phyloP scores from a whole-genome alignment of 352 stramenopile genomes.

The Phytophthora sp. region DNA sequence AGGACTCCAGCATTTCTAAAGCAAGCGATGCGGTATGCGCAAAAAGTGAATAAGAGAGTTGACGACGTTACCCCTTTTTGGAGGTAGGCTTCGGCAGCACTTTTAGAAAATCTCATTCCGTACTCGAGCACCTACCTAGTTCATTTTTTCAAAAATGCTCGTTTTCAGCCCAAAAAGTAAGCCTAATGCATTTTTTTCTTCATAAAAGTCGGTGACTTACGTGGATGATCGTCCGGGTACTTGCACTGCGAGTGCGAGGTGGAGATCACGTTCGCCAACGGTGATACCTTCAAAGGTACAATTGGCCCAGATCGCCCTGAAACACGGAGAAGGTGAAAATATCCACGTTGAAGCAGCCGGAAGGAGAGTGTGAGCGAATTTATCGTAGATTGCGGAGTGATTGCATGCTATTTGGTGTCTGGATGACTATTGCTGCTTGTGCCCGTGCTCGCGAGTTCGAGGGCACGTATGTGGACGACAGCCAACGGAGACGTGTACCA shows the following conservation, averaged over 20 bases:
- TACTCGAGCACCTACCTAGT: too few relatives aligned
- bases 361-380: constrained; percentile 61
- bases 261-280: constrained; percentile 90
- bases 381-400: not conserved
- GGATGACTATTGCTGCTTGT: constrained; percentile 45
- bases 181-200: too few relatives aligned
- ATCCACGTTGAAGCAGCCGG: constrained; percentile 87
- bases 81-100: too few relatives aligned
- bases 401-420: not conserved
- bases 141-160: too few relatives aligned
- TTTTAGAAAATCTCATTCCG: too few relatives aligned
- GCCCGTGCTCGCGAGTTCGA: constrained; percentile 83
- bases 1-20: constrained; percentile 17
- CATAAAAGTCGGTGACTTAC: constrained; percentile 86
- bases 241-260: constrained; percentile 83
- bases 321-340: constrained; percentile 88
- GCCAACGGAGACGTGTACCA: constrained; percentile 90
- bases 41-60: too few relatives aligned
- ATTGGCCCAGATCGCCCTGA: constrained; percentile 81
- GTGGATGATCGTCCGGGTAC: constrained; percentile 86
- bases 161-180: too few relatives aligned
- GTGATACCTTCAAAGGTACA: constrained; percentile 91
- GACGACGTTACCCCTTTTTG: too few relatives aligned
- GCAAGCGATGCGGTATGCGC: too few relatives aligned
- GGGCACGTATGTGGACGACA: constrained; percentile 86